phyloP scores from a whole-genome alignment of 208 protist species.

The Trypanosomatidae sp. region DNA sequence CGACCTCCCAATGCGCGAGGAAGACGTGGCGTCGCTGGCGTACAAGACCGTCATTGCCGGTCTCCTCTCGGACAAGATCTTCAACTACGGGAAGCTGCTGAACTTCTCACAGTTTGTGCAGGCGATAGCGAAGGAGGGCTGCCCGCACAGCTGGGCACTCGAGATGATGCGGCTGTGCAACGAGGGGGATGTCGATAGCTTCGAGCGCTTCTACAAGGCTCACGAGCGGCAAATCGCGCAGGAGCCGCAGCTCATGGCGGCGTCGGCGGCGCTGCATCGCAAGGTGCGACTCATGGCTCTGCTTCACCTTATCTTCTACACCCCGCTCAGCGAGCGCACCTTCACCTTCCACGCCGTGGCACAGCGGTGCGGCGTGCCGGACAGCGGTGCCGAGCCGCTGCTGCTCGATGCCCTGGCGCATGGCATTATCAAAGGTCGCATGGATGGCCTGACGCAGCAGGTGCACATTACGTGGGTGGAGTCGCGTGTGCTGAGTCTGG shows the following conservation, averaged over 20 bases:
- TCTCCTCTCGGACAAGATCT: slow-evolving; percentile 80
- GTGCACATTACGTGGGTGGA: slow-evolving; percentile 91
- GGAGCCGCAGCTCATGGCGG: slow-evolving; percentile 33
- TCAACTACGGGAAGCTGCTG: slow-evolving; percentile 88
- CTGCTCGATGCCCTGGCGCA: slow-evolving; percentile 95
- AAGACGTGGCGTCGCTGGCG: slow-evolving; percentile 60
- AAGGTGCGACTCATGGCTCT: slow-evolving; percentile 94
- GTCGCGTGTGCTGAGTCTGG: slow-evolving; percentile 81
- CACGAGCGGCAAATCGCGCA: slow-evolving; percentile 43
- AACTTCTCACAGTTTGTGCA: slow-evolving; percentile 58
- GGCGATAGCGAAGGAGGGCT: slow-evolving; percentile 28
- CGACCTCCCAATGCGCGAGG: slow-evolving; percentile 63
- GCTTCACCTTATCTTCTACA: slow-evolving; percentile 95
- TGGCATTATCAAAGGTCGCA: slow-evolving; percentile 91
- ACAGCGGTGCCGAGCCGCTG: slow-evolving; percentile 90
- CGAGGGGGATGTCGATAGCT: slow-evolving; percentile 74
- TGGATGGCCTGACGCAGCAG: slow-evolving; percentile 89
- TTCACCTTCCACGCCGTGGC: slow-evolving; percentile 81
- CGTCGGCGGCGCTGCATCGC: slow-evolving; percentile 25
- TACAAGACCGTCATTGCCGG: slow-evolving; percentile 77
- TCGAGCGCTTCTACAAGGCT: slow-evolving; percentile 52
- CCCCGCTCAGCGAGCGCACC: slow-evolving; percentile 87
- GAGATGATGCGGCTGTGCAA: slow-evolving; percentile 78
- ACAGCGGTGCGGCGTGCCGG: slow-evolving; percentile 57
- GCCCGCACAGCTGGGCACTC: slow-evolving; percentile 59